A percentile compares a stretch with the other conserved stretches of the same genome.
phyloP scores from a whole-genome alignment of 306 rosid genomes.

The Albizia julibrissin region DNA sequence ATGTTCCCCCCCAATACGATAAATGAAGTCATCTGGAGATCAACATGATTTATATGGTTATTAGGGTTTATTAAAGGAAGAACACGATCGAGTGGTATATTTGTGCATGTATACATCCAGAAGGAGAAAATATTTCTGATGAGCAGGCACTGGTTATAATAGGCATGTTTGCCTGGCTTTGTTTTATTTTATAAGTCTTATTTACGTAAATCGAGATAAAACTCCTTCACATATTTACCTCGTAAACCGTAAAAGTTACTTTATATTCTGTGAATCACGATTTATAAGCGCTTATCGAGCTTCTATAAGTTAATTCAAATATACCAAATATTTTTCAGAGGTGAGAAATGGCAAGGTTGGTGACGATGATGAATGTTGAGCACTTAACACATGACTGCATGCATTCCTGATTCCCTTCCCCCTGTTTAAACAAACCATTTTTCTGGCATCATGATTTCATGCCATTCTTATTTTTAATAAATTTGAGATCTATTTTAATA shows the following conservation, averaged over 20 bases:
- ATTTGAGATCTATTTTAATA: too few species aligned
- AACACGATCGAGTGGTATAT: not conserved
- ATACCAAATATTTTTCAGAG: not conserved
- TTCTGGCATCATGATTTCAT: too few species aligned
- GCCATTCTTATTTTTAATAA: too few species aligned
- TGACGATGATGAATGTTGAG: not conserved
- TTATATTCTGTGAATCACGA: too few species aligned
- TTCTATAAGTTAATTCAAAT: too few species aligned
- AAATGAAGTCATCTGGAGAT: not conserved
- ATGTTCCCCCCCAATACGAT: not conserved
- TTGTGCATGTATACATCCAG: not conserved
- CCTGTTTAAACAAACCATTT: too few species aligned
- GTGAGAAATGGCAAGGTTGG: not conserved
- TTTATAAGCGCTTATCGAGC: too few species aligned
- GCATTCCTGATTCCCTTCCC: not conserved
- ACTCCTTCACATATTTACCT: too few species aligned
- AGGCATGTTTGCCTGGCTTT: too few species aligned
- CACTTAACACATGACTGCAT: not conserved
- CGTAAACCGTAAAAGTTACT: too few species aligned
- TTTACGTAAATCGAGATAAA: too few species aligned
- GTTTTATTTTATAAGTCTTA: too few species aligned
- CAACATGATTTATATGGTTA: not conserved
- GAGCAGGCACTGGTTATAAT: not conserved
- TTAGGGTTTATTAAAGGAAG: not conserved
- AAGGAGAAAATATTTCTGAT: not conserved